These are phyloP conservation scores for Cladobotryum protrusum DNA, from an alignment of 2,329 filamentous ascomycete genomes.

Conservation along the genomic window DNA sequence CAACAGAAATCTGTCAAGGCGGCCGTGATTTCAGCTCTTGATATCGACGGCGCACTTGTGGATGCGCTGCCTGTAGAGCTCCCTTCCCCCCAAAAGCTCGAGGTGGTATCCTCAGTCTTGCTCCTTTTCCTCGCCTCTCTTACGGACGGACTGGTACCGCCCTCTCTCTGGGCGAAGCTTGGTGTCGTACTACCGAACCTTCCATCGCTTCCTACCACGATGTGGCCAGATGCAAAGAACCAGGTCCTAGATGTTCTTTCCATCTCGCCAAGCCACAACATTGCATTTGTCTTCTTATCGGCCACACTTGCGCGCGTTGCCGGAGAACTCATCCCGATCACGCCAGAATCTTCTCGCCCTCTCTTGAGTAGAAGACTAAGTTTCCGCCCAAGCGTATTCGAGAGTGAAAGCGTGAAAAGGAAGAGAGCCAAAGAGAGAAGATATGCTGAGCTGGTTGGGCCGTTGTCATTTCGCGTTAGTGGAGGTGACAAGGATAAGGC, in stretches of 20 bases:
- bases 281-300: constrained; percentile 81
- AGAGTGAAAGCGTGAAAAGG: constrained; percentile 31
- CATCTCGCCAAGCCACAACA: constrained; percentile 69
- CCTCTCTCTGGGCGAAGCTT: constrained; percentile 62
- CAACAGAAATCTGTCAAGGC: constrained; percentile 25
- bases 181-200: constrained; percentile 49
- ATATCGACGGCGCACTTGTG: constrained; percentile 58
- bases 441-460: constrained; percentile 60
- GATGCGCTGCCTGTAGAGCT: constrained; percentile 58
- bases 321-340: constrained; percentile 40
- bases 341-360: constrained; percentile 21
- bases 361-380: constrained; percentile 39
- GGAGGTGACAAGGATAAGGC: constrained; percentile 48
- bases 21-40: constrained; percentile 59
- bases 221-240: constrained; percentile 39
- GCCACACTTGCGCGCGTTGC: constrained; percentile 60
- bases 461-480: constrained; percentile 49
- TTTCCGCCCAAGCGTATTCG: constrained; percentile 31
- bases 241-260: constrained; percentile 67
- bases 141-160: constrained; percentile 71
- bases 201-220: constrained; percentile 18
- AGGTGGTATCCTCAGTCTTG: constrained; percentile 65
- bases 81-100: constrained; percentile 61
- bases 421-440: constrained; percentile 53
- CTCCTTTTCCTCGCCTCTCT: constrained; percentile 69